These are phyloP conservation scores for Petasospora fabianii DNA, from an alignment of 1,139 yeast genomes.

Conservation along the genomic window DNA sequence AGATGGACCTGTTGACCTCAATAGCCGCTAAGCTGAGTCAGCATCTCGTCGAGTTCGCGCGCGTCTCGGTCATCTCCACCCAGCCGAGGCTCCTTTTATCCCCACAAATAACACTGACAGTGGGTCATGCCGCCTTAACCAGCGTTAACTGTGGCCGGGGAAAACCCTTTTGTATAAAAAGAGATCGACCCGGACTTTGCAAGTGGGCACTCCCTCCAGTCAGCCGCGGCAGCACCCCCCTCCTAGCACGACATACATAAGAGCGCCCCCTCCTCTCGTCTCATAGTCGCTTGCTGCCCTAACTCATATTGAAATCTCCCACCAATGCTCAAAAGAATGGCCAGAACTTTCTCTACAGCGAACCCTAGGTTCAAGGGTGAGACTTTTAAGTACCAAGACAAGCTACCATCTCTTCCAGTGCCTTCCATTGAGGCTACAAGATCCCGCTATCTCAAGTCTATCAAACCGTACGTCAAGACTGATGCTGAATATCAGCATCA, in stretches of 20 bases:
- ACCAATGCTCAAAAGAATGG: conserved; percentile 24
- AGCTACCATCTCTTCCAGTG: conserved; percentile 83
- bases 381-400: conserved; percentile 67
- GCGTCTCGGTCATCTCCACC: conserved; percentile 1
- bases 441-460: conserved; percentile 62
- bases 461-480: conserved; percentile 62
- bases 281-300: no score
- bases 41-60: no score
- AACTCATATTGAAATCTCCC: no score
- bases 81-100: conserved; percentile 3
- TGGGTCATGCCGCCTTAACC: not conserved
- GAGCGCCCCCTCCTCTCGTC: no score
- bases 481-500: conserved; percentile 54
- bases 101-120: not conserved
- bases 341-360: conserved; percentile 22
- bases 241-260: no score
- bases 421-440: conserved; percentile 77
- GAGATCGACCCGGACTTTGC: no score
- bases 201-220: no score
- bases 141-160: no score
- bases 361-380: conserved; percentile 49
- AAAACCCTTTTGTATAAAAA: no score
- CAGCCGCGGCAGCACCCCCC: no score
- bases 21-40: no score
- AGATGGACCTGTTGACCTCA: no score